These are phyloP conservation scores for Lantana camara DNA, from an alignment of 257 asterid genomes.

Conservation along the genomic window DNA sequence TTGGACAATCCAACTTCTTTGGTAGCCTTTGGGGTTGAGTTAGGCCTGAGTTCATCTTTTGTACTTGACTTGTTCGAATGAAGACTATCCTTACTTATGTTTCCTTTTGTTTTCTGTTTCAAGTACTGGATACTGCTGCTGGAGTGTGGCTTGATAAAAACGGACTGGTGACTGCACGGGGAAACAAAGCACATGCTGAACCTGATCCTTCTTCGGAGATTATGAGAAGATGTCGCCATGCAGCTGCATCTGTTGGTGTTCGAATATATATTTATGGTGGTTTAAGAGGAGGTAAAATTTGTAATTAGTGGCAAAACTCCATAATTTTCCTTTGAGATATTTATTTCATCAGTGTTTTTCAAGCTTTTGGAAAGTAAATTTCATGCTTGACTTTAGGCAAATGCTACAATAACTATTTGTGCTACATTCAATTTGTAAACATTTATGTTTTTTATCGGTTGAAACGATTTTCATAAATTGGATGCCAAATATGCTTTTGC, in stretches of 20 bases:
- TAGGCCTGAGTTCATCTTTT: no score
- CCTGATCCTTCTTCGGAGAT: constrained; percentile 73
- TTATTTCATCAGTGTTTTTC: constrained; percentile 15
- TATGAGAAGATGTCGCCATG: constrained; percentile 98
- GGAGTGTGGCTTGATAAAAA: constrained; percentile 98
- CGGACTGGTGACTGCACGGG: constrained; percentile 83
- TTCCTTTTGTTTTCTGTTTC: constrained; percentile 34
- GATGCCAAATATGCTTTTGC: no score
- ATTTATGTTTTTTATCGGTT: no score
- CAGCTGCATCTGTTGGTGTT: constrained; percentile 96
- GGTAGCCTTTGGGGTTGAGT: no score
- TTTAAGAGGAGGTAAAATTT: constrained; percentile 79
- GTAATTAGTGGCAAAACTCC: constrained; percentile 17
- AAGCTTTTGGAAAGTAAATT: constrained; percentile 16
- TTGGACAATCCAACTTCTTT: constrained; percentile 13
- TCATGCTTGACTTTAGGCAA: constrained; percentile 4
- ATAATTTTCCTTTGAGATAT: constrained; percentile 20
- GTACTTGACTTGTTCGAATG: constrained; percentile 12
- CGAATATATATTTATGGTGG: constrained; percentile 90
- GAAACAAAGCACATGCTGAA: constrained; percentile 62
- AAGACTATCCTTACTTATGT: constrained; percentile 21
- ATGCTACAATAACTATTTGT: not conserved
- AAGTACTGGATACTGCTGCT: constrained; percentile 98
- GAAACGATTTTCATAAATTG: constrained; percentile 11
- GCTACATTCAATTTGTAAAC: constrained; percentile 15